Percentiles rank a stretch among this genome's conserved stretches.
phyloP scores from a whole-genome alignment of 2,329 filamentous ascomycete species.

The Alternaria gansuensis region DNA sequence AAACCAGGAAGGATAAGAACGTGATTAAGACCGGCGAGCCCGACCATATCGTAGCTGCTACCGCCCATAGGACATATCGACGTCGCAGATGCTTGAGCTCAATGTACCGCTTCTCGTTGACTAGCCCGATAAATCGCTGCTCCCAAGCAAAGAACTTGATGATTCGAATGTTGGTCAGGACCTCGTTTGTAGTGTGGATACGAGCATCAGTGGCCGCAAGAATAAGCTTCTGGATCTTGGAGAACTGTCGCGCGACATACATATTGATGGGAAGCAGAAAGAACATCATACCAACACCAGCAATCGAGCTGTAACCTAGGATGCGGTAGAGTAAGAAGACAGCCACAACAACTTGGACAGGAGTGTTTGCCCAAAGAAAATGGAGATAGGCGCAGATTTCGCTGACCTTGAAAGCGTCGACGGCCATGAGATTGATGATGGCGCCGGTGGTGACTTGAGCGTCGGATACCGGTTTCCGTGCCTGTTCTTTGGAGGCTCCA shows the following conservation, averaged over 20 bases:
- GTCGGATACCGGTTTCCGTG: slow-evolving; percentile 57
- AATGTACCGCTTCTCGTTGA: slow-evolving; percentile 83
- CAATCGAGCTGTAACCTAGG: slow-evolving; percentile 91
- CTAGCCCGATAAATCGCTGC: slow-evolving; percentile 82
- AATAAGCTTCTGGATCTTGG: slow-evolving; percentile 86
- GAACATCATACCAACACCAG: slow-evolving; percentile 89
- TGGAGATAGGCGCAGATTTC: slow-evolving; percentile 95
- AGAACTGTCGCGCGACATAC: slow-evolving; percentile 84
- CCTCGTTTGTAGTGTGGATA: slow-evolving; percentile 96
- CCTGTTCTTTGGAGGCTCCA: slow-evolving; percentile 53
- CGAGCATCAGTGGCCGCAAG: slow-evolving; percentile 93
- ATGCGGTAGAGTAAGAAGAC: slow-evolving; percentile 86
- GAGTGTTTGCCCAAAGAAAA: slow-evolving; percentile 91
- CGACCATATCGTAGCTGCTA: slow-evolving; percentile 94
- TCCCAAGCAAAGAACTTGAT: slow-evolving; percentile 99
- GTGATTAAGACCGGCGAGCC: slow-evolving; percentile 94
- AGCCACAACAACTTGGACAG: slow-evolving; percentile 84
- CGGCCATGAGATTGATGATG: slow-evolving; percentile 99
- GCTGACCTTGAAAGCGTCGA: slow-evolving; percentile 98
- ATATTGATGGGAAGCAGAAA: slow-evolving; percentile 91
- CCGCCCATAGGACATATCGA: slow-evolving; percentile 90
- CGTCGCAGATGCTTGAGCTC: slow-evolving; percentile 82
- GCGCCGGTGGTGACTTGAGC: slow-evolving; percentile 91
- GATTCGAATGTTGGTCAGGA: slow-evolving; percentile 95
- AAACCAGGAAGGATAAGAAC: slow-evolving; percentile 93